Evolutionary conservation across 2,329 filamentous ascomycete genomes (phyloP).

Genomic region (Biscogniauxia sp.): DNA sequence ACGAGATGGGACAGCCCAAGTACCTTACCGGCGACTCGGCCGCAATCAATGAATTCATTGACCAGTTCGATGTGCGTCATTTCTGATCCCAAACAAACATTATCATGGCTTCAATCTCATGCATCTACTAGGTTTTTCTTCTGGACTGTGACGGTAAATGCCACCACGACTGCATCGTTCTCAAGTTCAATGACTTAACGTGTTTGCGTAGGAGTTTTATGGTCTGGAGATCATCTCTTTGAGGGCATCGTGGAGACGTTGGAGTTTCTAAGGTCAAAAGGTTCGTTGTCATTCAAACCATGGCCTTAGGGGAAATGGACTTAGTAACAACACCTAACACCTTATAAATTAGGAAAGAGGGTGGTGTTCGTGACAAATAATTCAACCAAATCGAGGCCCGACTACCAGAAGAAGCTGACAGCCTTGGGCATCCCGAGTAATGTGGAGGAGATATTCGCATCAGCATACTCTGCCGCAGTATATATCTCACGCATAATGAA

Average conservation of each 20-base stretch:
- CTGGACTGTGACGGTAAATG: conserved; percentile 92
- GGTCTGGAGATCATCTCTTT: conserved; percentile 92
- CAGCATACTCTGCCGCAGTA: conserved; percentile 89
- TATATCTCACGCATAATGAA: conserved; percentile 93
- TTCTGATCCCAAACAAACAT: conserved; percentile 13
- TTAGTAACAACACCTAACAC: not conserved
- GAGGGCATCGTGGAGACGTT: conserved; percentile 83
- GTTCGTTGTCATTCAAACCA: conserved; percentile 42
- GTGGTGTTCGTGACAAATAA: conserved; percentile 98
- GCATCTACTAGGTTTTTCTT: conserved; percentile 68
- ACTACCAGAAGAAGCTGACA: conserved; percentile 91
- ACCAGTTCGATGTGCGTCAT: conserved; percentile 81
- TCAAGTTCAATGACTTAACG: conserved; percentile 4
- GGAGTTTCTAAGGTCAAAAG: conserved; percentile 75
- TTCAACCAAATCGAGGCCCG: conserved; percentile 89
- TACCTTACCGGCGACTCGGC: conserved; percentile 77
- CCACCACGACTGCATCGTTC: not conserved
- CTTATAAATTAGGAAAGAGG: conserved; percentile 66
- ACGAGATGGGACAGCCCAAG: conserved; percentile 42
- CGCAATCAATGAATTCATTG: conserved; percentile 79
- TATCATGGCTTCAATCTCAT: conserved; percentile 14
- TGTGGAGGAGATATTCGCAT: conserved; percentile 92
- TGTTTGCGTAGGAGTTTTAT: conserved; percentile 67
- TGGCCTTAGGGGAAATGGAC: not conserved
- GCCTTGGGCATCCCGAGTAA: conserved; percentile 74